phyloP scores from a whole-genome alignment of 345 rosid genomes.

The Trapa incisa region DNA sequence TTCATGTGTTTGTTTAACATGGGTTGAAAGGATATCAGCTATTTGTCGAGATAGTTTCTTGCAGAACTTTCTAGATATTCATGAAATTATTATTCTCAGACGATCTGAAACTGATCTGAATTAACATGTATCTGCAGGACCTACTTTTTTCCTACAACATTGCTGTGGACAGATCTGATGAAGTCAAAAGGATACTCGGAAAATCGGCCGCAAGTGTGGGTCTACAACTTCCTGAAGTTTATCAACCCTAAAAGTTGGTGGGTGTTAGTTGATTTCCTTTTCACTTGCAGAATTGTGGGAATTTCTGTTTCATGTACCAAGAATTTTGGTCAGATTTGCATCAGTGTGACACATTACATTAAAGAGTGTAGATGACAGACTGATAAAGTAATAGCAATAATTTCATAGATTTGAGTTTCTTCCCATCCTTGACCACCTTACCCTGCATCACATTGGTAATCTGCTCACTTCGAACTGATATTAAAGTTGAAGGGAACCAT shows the following conservation, averaged over 20 bases:
- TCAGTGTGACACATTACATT: neutral
- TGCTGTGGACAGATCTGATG: conserved; percentile 73
- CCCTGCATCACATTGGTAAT: neutral
- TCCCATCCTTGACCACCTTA: neutral
- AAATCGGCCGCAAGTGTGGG: conserved; percentile 95
- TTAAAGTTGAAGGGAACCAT: neutral
- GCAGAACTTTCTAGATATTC: neutral
- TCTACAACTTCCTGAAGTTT: conserved; percentile 75
- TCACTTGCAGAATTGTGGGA: neutral
- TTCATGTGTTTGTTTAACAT: neutral
- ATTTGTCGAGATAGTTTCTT: neutral
- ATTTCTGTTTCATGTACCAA: neutral
- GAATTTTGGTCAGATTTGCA: neutral
- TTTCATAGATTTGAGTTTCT: neutral
- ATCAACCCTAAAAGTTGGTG: conserved; percentile 32
- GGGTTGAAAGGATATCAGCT: neutral
- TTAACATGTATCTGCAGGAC: conserved; percentile 37
- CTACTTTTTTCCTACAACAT: conserved; percentile 79
- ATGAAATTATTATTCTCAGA: too few relatives aligned
- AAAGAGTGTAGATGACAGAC: neutral
- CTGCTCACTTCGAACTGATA: neutral
- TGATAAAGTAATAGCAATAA: neutral
- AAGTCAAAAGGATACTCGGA: conserved; percentile 56
- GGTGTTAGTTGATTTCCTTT: neutral
- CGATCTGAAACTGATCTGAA: neutral